Conservation (phyloP, 352 stramenopile species). For the Aphanomyces euteiches region DNA sequence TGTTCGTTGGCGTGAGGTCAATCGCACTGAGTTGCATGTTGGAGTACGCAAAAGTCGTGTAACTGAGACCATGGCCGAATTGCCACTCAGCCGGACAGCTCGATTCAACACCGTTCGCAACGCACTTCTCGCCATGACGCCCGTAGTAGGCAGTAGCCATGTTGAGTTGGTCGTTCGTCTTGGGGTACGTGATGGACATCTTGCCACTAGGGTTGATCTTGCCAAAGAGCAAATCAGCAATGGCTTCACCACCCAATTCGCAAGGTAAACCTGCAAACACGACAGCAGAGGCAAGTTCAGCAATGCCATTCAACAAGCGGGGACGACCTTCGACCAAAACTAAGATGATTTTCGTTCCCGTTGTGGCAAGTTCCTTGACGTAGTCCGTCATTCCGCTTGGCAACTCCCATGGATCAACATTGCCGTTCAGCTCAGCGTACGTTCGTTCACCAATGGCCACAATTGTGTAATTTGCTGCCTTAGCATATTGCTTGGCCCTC, state of each 20-base stretch:
- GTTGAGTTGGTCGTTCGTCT: too few species aligned
- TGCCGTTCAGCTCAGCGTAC: constrained; percentile 78
- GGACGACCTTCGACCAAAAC: constrained; percentile 73
- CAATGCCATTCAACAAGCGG: constrained; percentile 58
- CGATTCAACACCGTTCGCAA: too few species aligned
- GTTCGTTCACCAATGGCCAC: constrained; percentile 69
- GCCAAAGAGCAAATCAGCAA: too few species aligned
- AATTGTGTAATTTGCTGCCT: constrained; percentile 55
- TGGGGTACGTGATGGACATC: too few species aligned
- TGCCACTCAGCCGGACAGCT: constrained; percentile 49
- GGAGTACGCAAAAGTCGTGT: constrained; percentile 59
- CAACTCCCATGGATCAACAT: constrained; percentile 72
- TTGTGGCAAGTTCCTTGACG: constrained; percentile 54
- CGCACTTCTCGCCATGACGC: too few species aligned
- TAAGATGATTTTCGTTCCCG: constrained; percentile 72
- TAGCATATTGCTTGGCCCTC: constrained; percentile 44
- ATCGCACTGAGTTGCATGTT: constrained; percentile 38
- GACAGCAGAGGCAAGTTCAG: constrained; percentile 59
- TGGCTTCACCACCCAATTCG: constrained; percentile 65
- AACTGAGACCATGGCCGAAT: constrained; percentile 73
- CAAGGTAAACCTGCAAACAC: constrained; percentile 74
- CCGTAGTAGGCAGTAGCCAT: too few species aligned
- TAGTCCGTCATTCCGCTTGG: constrained; percentile 67
- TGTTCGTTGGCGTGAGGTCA: constrained; percentile 32
- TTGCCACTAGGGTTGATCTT: too few species aligned